A percentile compares a stretch with the other conserved stretches of the same genome.
Conservation (phyloP, 768 basidiomycete species). For the Psilocybe cubensis region DNA sequence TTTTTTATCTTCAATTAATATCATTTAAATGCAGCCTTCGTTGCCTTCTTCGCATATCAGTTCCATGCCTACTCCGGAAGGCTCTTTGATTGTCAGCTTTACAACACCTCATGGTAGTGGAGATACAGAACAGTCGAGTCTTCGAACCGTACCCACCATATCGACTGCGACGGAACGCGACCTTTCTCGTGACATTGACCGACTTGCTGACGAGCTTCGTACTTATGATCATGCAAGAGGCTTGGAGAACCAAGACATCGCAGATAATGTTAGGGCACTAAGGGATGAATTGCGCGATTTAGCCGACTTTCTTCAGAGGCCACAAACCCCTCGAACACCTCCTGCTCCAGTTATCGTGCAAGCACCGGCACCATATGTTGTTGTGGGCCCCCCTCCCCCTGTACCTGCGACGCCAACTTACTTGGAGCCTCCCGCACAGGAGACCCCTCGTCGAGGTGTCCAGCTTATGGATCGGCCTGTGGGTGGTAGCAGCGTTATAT, state of each 20-base stretch:
- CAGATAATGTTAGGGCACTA: constrained; percentile 70
- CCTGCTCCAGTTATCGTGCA: not conserved
- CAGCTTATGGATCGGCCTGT: constrained; percentile 44
- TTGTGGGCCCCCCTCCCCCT: no score
- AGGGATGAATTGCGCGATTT: constrained; percentile 71
- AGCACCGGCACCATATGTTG: constrained; percentile 1
- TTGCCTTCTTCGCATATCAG: constrained; percentile 13
- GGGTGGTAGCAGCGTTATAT: constrained; percentile 43
- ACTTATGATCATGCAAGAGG: constrained; percentile 59
- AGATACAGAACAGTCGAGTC: constrained; percentile 35
- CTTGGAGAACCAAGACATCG: constrained; percentile 65
- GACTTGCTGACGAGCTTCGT: constrained; percentile 59
- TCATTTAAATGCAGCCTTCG: constrained; percentile 20
- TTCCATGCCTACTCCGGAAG: constrained; percentile 36
- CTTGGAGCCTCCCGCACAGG: constrained; percentile 6
- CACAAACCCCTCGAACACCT: constrained; percentile 36
- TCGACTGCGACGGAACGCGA: constrained; percentile 55
- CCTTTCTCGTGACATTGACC: constrained; percentile 50
- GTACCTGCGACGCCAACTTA: not conserved
- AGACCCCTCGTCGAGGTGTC: constrained; percentile 13
- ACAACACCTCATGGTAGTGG: constrained; percentile 44
- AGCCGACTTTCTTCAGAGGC: constrained; percentile 55
- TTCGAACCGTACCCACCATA: constrained; percentile 33
- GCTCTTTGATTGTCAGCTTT: constrained; percentile 38
- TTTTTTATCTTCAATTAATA: not conserved